Evolutionary conservation across 169 alveolate genomes (phyloP).

Genomic region (Plasmodium gaboni): DNA sequence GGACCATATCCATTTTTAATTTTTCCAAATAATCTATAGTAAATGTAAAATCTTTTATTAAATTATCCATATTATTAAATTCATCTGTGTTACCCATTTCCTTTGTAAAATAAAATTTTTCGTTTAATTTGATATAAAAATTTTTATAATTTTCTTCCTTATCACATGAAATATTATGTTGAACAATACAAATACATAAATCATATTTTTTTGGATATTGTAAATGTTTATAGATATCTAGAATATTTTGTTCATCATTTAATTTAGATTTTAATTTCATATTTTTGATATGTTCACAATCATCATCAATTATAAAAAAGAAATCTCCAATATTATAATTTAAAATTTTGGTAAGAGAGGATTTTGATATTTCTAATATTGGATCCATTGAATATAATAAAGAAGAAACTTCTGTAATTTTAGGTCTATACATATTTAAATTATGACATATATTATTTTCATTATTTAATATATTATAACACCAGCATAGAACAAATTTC

Average conservation of each 20-base stretch:
- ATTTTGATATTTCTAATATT: slow-evolving; percentile 40
- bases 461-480: slow-evolving; percentile 12
- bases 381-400: slow-evolving; percentile 20
- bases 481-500: slow-evolving; percentile 59
- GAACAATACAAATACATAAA: slow-evolving; percentile 28
- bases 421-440: slow-evolving; percentile 4
- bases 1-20: slow-evolving; percentile 22
- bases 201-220: slow-evolving; percentile 61
- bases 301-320: slow-evolving; percentile 50
- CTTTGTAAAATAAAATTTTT: not conserved
- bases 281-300: slow-evolving; percentile 39
- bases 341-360: slow-evolving; percentile 34
- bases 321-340: slow-evolving; percentile 17
- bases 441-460: not conserved
- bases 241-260: slow-evolving; percentile 20
- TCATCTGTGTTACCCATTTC: not conserved
- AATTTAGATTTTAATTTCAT: slow-evolving; percentile 30
- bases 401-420: slow-evolving; percentile 35
- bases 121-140: not conserved
- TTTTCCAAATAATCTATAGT: slow-evolving; percentile 13
- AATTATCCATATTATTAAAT: slow-evolving; percentile 2
- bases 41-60: slow-evolving; percentile 32
- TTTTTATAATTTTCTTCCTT: slow-evolving; percentile 15
- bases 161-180: slow-evolving; percentile 32
- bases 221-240: slow-evolving; percentile 26